Evolutionary conservation across 441 rosid species (phyloP).

Genomic region (Brassica balearica): DNA sequence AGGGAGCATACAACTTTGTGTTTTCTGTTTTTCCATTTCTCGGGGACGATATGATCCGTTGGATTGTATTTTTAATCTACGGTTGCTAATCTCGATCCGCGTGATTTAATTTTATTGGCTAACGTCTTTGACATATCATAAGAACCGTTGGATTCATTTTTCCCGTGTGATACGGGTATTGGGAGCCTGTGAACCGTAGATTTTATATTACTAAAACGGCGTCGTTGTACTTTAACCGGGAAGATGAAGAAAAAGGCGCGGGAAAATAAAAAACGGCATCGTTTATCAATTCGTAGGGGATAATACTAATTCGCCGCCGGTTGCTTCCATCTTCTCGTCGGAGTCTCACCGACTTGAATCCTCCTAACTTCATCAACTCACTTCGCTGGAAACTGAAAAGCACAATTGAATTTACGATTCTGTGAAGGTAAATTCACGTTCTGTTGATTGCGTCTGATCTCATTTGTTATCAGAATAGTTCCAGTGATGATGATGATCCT

Average conservation of each 20-base stretch:
- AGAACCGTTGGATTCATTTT: too few species aligned
- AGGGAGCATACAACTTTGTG: slow-evolving; percentile 1
- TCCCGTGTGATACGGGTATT: too few species aligned
- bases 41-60: slow-evolving; percentile 8
- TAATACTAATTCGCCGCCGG: not conserved
- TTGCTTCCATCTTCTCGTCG: not conserved
- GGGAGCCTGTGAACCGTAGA: not conserved
- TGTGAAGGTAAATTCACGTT: slow-evolving; percentile 1
- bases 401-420: not conserved
- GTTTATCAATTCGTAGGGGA: not conserved
- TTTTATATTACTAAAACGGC: slow-evolving; percentile 13
- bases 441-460: too few species aligned
- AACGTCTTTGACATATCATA: too few species aligned
- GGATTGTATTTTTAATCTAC: slow-evolving; percentile 32
- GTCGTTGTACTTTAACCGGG: not conserved
- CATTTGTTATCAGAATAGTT: too few species aligned
- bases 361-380: not conserved
- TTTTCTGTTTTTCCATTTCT: slow-evolving; percentile 8
- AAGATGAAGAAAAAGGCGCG: slow-evolving; percentile 9
- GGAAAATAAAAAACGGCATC: slow-evolving; percentile 24
- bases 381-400: too few species aligned
- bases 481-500: too few species aligned
- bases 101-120: slow-evolving; percentile 1
- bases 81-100: slow-evolving; percentile 1
- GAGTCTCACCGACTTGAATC: not conserved